A percentile compares a stretch with the other conserved stretches of the same genome.
Conservation (phyloP, 495 filamentous ascomycete species). For the Penicillium paxilli region DNA sequence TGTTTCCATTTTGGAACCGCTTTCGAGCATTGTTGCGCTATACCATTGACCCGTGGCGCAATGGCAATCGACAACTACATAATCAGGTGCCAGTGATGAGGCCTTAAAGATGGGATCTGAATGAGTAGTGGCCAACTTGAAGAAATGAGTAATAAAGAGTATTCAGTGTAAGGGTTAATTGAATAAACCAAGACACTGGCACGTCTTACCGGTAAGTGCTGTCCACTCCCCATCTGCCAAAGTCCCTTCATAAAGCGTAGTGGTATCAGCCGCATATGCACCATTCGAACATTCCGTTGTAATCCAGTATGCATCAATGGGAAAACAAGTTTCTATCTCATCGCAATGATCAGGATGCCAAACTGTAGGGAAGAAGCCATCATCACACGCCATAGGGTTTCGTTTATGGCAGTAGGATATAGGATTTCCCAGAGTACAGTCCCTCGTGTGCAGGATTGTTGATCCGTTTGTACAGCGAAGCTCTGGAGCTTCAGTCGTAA, state of each 20-base stretch:
- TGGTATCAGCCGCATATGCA: conserved; percentile 18
- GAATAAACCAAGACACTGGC: no score
- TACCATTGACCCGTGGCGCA: conserved; percentile 27
- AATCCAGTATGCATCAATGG: conserved; percentile 24
- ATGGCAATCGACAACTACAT: conserved; percentile 22
- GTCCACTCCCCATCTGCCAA: conserved; percentile 20
- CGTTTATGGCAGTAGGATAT: conserved; percentile 22
- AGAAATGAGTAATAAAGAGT: no score
- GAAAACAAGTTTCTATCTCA: conserved; percentile 26
- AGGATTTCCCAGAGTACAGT: conserved; percentile 28
- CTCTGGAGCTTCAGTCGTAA: conserved; percentile 13
- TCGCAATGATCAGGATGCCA: conserved; percentile 33
- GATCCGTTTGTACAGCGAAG: conserved; percentile 23
- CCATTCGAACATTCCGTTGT: conserved; percentile 30
- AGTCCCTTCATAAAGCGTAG: conserved; percentile 21
- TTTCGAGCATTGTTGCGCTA: conserved; percentile 15
- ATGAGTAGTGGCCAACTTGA: no score
- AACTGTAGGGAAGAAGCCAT: conserved; percentile 25
- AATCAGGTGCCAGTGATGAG: neutral
- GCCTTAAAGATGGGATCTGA: neutral
- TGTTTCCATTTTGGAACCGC: conserved; percentile 9
- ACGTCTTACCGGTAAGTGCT: conserved; percentile 18
- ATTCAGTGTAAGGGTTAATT: no score
- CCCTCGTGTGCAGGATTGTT: conserved; percentile 26
- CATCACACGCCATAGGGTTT: conserved; percentile 13